Base-by-base conservation (phyloP, 495 filamentous ascomycete species). In the Xylaria bambusicola region DNA sequence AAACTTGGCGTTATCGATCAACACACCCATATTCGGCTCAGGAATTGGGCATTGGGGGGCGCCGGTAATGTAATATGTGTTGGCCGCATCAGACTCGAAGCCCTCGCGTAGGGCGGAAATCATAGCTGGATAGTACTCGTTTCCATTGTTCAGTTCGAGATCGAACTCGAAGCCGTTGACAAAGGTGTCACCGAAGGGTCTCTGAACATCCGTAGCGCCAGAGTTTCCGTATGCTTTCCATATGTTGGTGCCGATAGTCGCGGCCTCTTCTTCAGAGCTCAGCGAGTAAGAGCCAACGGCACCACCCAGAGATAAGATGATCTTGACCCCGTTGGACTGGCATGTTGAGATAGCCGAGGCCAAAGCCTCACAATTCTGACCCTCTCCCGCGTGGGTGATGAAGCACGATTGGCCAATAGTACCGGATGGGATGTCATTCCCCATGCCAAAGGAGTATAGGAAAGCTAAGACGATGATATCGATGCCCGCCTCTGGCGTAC, bases 91-190 rank as follows among this genome's bases (percentile, higher is more conserved):
- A 1, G 67, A 56, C 12, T 64, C 66, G 55, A 81, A 80, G 44
- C 71, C 64, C 17, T 60, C 56, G 21, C 80, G 80, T 10, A 85
- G 75, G 7, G 56, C 60, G 15, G 63, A 57, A 50, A 80, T 74
- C 41, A 82, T 69, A 33, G 61, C 40, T 1, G 80, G 3, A 68
- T 69, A n/a, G 66, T 75, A 72, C 71, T 82, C 71, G 79, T 63
- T 66, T 1, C 63, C 68, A 20, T 61, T 58, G 29, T 66, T 46
- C 13, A 40, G 27, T 62, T 80, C 76, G 51, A 86, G 84, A 62
- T 79, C 79, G 44, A 83, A 68, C 49, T 86, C 84, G 69, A 84
- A 85, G 24, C 84, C 84, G 62, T 86, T 81, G 49, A 86, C 65
- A 20, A 70, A 68, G 17, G 73, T 70, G 8, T 66, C 46, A 8